Evolutionary conservation across 768 basidiomycete genomes (phyloP), one percentile per base, ranked within the genome.

Genomic region (Clavulina sp.): DNA sequence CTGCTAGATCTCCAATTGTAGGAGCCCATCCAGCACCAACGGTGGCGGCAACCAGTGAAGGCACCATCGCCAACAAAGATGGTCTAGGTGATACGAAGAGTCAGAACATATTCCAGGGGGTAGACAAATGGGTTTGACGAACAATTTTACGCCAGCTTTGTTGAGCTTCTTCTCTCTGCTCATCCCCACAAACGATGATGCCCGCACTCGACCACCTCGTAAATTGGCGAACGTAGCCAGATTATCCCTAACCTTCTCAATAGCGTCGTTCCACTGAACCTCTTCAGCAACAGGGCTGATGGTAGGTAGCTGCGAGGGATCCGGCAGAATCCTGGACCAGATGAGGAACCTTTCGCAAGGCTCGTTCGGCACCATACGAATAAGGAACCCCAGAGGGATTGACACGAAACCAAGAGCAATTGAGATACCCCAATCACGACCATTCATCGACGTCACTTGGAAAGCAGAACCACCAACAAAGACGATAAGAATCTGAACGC

Each of bases 381-480:
- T 73, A 56, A 89, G 60, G 33, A 70, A 80, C 49, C 88, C 95
- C 59, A 93, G 72, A 3, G 93, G 95, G 41, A 97, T 77, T 6
- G 95, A 81, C 44, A 89, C 75, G 40, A 81, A 56, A 32, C 93
- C 95, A 31, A 96, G 73, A 47, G 87, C 81, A 34, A 99, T 68
- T 0, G 86, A 84, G 57, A 97, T 86, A 50, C 78, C 91, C 95
- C 95, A 99, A 64, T 93, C 88, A 36, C 76, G 77, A 5, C 84
- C 88, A 34, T 69, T 68, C 48, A 97, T 78, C 5, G 62, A 71
- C 0, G 77, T 80, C 5, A 96, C 93, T 60, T 84, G 80, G 72
- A 99, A 97, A 0, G 91, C 92, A 2, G 84, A 74, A 32, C 85
- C 83, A 36, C 91, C 93, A 40, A 97, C 73, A 60, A 89, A 87